These are phyloP conservation scores for Kregervanrija delftensis DNA, from an alignment of 805 yeast species.

Conservation along the genomic window DNA sequence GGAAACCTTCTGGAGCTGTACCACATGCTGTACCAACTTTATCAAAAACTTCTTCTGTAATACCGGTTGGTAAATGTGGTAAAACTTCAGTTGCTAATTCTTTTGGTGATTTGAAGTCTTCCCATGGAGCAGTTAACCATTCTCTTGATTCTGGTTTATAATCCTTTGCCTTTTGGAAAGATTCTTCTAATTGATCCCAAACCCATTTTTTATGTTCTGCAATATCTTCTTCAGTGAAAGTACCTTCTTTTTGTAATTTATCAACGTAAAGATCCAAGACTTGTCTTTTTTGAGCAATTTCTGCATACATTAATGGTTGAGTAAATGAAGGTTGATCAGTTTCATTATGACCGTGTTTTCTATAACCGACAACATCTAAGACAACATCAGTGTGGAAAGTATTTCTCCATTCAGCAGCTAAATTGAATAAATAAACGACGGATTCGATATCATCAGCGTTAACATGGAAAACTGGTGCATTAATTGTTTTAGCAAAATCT, in stretches of 20 bases:
- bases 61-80: conserved; percentile 95
- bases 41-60: conserved; percentile 62
- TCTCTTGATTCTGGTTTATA: conserved; percentile 88
- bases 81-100: conserved; percentile 92
- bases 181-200: conserved; percentile 88
- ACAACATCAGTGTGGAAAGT: conserved; percentile 95
- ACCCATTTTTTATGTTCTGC: conserved; percentile 98
- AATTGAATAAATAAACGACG: conserved; percentile 80
- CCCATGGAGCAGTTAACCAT: conserved; percentile 99
- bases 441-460: conserved; percentile 98
- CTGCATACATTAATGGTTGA: conserved; percentile 95
- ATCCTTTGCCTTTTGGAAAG: conserved; percentile 82
- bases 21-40: conserved; percentile 75
- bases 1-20: conserved; percentile 80
- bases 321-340: conserved; percentile 99
- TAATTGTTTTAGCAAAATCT: conserved; percentile 92
- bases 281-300: conserved; percentile 81
- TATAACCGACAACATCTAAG: conserved; percentile 95
- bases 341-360: conserved; percentile 98
- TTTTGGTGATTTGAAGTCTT: conserved; percentile 94
- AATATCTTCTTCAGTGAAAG: conserved; percentile 84
- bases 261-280: conserved; percentile 82
- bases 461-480: conserved; percentile 98
- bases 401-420: conserved; percentile 98
- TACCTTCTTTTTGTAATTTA: conserved; percentile 75